Conservation (phyloP, 2,329 filamentous ascomycete species). For the Fusarium algeriense region DNA sequence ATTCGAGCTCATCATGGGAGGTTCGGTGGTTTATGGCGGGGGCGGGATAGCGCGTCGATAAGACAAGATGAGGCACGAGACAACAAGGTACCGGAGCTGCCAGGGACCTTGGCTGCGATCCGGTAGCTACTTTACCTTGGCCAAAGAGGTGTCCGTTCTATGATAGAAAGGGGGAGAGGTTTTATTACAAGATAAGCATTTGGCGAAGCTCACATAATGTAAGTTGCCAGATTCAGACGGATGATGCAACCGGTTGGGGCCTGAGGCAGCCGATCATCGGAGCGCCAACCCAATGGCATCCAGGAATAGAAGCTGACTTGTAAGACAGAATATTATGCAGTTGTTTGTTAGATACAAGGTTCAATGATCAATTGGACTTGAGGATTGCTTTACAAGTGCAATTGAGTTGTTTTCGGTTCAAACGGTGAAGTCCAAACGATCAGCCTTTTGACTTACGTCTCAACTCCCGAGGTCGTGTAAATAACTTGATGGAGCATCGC, state of each 20-base stretch:
- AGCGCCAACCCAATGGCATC: slow-evolving; percentile 13
- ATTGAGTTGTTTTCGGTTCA: neutral
- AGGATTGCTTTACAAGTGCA: accelerated
- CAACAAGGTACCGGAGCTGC: slow-evolving; percentile 38
- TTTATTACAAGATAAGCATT: slow-evolving; percentile 23
- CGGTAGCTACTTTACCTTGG: slow-evolving; percentile 14
- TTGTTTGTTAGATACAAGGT: neutral
- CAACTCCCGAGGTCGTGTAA: slow-evolving; percentile 11
- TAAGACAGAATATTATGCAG: neutral
- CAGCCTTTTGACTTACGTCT: slow-evolving; percentile 1
- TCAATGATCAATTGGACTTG: neutral
- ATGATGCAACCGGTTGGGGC: slow-evolving; percentile 48
- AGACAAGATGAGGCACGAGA: slow-evolving; percentile 10
- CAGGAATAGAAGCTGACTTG: neutral
- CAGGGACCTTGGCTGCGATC: slow-evolving; percentile 28
- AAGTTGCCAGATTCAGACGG: slow-evolving; percentile 36
- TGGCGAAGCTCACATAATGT: slow-evolving; percentile 36
- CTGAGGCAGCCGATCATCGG: slow-evolving; percentile 48
- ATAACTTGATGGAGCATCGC: slow-evolving; percentile 26
- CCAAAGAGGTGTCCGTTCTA: slow-evolving; percentile 13
- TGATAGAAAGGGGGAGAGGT: neutral
- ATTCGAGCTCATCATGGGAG: slow-evolving; percentile 46
- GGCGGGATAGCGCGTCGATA: slow-evolving; percentile 26
- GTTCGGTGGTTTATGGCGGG: slow-evolving; percentile 43
- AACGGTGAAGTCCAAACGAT: neutral